These are phyloP conservation scores for Arctostaphylos glauca DNA, from an alignment of 148 eudicot species.

Conservation along the genomic window DNA sequence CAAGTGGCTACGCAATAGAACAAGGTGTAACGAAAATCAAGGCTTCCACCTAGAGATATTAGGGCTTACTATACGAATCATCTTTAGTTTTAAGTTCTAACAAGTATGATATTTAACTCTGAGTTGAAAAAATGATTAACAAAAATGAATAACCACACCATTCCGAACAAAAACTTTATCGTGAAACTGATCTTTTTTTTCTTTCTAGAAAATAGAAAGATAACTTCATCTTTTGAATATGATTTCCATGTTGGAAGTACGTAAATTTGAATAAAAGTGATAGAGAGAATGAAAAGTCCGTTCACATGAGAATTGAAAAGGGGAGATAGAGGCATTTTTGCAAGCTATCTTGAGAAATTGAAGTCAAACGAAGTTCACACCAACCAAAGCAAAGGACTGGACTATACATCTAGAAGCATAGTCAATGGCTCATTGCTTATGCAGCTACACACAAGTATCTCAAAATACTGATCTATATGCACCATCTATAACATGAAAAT, in stretches of 20 bases:
- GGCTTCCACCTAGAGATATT: too few relatives aligned
- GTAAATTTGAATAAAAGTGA: background rate
- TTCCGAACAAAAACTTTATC: background rate
- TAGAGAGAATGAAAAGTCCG: background rate
- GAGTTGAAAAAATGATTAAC: background rate
- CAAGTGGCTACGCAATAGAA: background rate
- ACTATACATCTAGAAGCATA: background rate
- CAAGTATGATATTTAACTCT: background rate
- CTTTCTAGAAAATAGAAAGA: background rate
- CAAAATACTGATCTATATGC: background rate
- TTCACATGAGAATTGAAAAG: background rate
- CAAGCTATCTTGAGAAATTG: background rate
- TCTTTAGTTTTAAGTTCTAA: background rate
- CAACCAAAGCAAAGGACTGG: background rate
- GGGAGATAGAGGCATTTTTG: background rate
- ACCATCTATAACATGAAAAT: background rate
- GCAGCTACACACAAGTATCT: background rate
- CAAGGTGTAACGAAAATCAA: background rate
- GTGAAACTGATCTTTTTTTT: background rate
- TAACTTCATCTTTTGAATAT: background rate
- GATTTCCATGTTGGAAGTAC: background rate
- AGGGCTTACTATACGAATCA: background rate
- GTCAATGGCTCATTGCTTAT: background rate
- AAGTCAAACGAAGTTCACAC: background rate
- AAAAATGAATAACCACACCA: background rate